Evolutionary conservation across 345 rosid species (phyloP), one percentile per base, ranked within the genome.

Genomic region (Orychophragmus violaceus): DNA sequence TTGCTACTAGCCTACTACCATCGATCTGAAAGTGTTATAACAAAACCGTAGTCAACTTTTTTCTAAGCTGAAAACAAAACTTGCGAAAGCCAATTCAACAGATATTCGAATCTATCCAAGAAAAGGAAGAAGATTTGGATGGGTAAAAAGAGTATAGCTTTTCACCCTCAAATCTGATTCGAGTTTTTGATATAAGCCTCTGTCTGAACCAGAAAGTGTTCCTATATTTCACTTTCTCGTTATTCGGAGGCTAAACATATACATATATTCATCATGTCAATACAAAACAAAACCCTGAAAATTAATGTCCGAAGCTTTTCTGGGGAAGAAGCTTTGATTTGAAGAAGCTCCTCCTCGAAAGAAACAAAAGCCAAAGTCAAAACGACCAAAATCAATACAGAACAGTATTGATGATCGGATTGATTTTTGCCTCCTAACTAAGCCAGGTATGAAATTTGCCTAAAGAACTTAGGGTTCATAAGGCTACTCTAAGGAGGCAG

Each of bases 161-260:
- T 59, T 62, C 3, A 42, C 56, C 11, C 28, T 23, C 39, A 62
- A 70, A 42, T 13, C 55, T 30, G 70, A 71, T 55, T 71, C 76
- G 50, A 46, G 42, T 17, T 27, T 68, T 63, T 71, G 58, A 46
- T 71, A 64, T 71, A 71, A 71, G 76, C 70, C 70, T 45, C 46
- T 71, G 76, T 71, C 76, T 71, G 76, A 64, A 71, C 70, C 33
- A 71, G 64, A 71, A 71, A 10, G 76, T 64, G 59, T 71, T 71
- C 25, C 39, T 17, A 55, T 55, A 71, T 24, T 55, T 13, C 69
- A 71, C 75, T 18, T 63, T 71, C 69, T 56, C 42, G 59, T 22
- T 63, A 71, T 71, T 71, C 76, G 76, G 76, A 71, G 64, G 76
- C 76, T 71, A 56, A 23, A 12, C 32, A 4, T 8, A 62, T 6